Conservation (phyloP, 148 eudicot species). For the Simmondsia chinensis region DNA sequence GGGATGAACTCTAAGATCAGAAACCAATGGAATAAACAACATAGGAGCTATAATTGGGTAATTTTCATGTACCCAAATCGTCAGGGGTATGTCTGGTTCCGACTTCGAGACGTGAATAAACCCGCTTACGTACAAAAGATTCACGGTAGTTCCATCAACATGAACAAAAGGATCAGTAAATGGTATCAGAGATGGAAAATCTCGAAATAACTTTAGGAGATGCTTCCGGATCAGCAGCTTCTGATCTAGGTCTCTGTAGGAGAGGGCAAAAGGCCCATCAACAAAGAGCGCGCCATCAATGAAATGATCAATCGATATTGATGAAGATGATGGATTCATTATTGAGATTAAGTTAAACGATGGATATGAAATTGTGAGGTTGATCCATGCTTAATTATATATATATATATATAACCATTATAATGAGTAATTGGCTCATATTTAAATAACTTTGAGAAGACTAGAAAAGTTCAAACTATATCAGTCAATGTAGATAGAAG, state of each 20-base stretch:
- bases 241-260: conserved; percentile 36
- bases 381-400: no score
- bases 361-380: no score
- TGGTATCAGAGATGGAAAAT: conserved; percentile 32
- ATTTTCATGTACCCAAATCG: conserved; percentile 43
- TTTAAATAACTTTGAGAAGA: no score
- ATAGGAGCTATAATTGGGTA: conserved; percentile 39
- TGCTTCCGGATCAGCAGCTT: conserved; percentile 42
- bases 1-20: conserved; percentile 3
- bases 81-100: conserved; percentile 13
- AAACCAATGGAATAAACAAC: conserved; percentile 13
- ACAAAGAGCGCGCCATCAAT: conserved; percentile 32
- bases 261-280: conserved; percentile 12
- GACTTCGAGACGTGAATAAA: conserved; percentile 14
- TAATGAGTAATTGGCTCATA: no score
- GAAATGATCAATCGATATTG: no score
- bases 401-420: no score
- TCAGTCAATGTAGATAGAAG: no score
- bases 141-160: conserved; percentile 30
- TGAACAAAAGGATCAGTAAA: conserved; percentile 18
- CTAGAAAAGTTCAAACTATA: no score
- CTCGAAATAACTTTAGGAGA: conserved; percentile 20
- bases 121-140: conserved; percentile 27
- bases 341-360: no score
- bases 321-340: conserved; percentile 24